A percentile compares a stretch with the other conserved stretches of the same genome.
Conservation (phyloP, 768 basidiomycete species). For the Auriscalpium vulgare region DNA sequence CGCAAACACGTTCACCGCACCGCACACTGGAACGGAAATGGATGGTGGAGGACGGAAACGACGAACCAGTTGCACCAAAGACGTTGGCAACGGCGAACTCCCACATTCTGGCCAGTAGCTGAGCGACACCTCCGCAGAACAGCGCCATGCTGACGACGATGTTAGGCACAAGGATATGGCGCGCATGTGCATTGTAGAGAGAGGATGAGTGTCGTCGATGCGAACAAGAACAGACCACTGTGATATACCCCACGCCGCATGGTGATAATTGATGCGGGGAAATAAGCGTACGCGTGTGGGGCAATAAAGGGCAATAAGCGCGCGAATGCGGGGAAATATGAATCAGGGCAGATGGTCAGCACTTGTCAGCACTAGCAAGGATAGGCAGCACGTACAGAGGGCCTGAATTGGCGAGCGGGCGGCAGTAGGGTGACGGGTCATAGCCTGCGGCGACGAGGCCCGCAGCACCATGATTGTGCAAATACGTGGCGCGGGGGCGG, state of each 20-base stretch:
- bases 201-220: slow-evolving; percentile 76
- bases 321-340: too few species aligned
- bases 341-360: background rate
- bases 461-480: slow-evolving; percentile 14
- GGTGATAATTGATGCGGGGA: slow-evolving; percentile 50
- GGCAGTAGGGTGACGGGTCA: background rate
- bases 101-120: slow-evolving; percentile 89
- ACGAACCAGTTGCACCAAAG: slow-evolving; percentile 61
- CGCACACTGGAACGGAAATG: too few species aligned
- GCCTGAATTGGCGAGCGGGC: slow-evolving; percentile 51
- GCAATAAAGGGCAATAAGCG: too few species aligned
- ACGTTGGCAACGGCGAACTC: slow-evolving; percentile 45
- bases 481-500: background rate
- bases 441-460: background rate
- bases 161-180: slow-evolving; percentile 51
- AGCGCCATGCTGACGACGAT: slow-evolving; percentile 82
- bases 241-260: slow-evolving; percentile 48
- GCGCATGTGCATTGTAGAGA: slow-evolving; percentile 63
- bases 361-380: background rate
- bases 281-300: background rate
- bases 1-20: too few species aligned
- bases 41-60: too few species aligned
- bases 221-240: slow-evolving; percentile 77
- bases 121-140: slow-evolving; percentile 76
- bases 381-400: slow-evolving; percentile 34